Conservation (phyloP, 306 rosid species). For the Glycyrrhiza uralensis region DNA sequence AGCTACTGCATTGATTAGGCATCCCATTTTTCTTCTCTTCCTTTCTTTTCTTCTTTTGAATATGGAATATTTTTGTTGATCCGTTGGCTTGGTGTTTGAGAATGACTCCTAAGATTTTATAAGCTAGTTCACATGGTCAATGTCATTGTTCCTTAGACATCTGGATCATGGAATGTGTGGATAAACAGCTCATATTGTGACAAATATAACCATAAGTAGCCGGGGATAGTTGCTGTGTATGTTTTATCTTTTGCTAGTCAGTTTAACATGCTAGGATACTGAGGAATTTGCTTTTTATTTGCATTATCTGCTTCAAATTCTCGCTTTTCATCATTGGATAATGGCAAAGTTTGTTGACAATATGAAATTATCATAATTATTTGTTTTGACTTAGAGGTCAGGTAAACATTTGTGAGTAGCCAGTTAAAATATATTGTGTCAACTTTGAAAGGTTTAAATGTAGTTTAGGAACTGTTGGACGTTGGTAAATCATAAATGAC, state of each 20-base stretch:
- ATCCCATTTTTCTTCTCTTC: not conserved
- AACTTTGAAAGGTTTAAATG: not conserved
- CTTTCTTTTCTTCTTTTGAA: slow-evolving; percentile 1
- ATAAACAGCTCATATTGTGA: not conserved
- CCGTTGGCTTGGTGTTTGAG: slow-evolving; percentile 7
- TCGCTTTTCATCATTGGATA: slow-evolving; percentile 6
- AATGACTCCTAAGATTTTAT: not conserved
- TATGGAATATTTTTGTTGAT: not conserved
- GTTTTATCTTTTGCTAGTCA: not conserved
- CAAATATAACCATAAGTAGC: not conserved
- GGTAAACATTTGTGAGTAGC: not conserved
- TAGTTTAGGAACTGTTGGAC: not conserved
- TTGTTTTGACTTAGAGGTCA: not conserved
- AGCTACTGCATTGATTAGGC: slow-evolving; percentile 1
- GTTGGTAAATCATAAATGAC: not conserved
- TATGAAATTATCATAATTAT: not conserved
- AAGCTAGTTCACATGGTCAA: not conserved
- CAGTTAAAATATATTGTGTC: not conserved
- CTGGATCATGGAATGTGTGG: not conserved
- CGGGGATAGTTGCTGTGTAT: not conserved
- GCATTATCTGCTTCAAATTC: not conserved
- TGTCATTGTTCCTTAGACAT: slow-evolving; percentile 11
- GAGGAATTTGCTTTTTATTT: not conserved
- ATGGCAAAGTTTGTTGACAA: not conserved
- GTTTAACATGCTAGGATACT: not conserved